These are phyloP conservation scores for Fusarium sp. DNA, from an alignment of 2,329 filamentous ascomycete species.

Conservation along the genomic window DNA sequence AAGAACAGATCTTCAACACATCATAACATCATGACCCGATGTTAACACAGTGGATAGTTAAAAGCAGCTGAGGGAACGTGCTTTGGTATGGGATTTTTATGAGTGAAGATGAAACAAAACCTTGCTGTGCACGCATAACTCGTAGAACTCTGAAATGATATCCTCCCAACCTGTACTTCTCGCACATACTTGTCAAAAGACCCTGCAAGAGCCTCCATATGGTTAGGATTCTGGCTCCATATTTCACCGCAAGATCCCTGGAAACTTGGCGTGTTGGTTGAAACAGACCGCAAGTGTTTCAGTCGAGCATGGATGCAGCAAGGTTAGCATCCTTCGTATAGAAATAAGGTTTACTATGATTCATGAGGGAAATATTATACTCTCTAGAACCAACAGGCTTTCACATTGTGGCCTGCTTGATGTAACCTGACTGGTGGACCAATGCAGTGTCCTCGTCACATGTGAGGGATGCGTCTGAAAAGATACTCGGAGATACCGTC, in stretches of 20 bases:
- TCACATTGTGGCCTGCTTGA: background rate
- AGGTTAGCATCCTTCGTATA: background rate
- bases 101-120: too few relatives aligned
- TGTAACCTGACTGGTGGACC: background rate
- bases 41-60: background rate
- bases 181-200: too few relatives aligned
- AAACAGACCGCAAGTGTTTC: background rate
- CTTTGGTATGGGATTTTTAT: background rate
- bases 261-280: background rate
- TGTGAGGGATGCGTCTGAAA: background rate
- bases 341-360: background rate
- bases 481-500: background rate
- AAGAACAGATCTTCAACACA: too few relatives aligned
- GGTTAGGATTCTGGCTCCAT: background rate
- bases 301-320: background rate
- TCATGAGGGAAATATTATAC: background rate
- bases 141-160: background rate
- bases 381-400: background rate
- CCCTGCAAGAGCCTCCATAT: background rate
- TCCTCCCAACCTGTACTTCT: background rate
- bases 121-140: background rate
- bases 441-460: background rate
- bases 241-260: background rate
- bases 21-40: too few relatives aligned
- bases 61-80: background rate